Evolutionary conservation across 495 filamentous ascomycete species (phyloP).

Genomic region (Penicillium cosmopolitanum): DNA sequence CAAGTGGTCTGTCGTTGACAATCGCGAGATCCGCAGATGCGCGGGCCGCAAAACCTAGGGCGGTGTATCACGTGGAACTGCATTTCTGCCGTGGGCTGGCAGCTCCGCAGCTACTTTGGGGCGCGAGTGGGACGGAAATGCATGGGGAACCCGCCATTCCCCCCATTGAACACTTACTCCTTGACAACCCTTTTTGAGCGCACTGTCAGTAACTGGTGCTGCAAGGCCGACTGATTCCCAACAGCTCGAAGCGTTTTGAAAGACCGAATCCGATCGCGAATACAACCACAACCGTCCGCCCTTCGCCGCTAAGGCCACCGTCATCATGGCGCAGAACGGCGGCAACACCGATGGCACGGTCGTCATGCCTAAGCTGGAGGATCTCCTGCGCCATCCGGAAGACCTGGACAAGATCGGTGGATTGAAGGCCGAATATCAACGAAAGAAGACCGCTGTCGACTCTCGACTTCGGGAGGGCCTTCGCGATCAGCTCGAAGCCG

Average conservation of each 20-base stretch:
- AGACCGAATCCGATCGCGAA: constrained; percentile 1
- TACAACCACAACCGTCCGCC: constrained; percentile 8
- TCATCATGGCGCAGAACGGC: constrained; percentile 42
- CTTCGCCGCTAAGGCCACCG: constrained; percentile 10
- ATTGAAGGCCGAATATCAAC: constrained; percentile 88
- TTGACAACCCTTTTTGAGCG: not conserved
- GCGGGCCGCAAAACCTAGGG: constrained; percentile 27
- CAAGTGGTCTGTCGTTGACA: not conserved
- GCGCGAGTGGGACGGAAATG: constrained; percentile 6
- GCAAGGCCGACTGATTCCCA: not conserved
- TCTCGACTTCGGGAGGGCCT: constrained; percentile 84
- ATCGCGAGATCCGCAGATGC: constrained; percentile 2
- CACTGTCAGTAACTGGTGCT: not conserved
- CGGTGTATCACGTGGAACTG: constrained; percentile 30
- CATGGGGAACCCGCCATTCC: not conserved
- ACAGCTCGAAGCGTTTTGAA: not conserved
- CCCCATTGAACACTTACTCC: not conserved
- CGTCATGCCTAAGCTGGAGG: constrained; percentile 51
- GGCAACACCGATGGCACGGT: constrained; percentile 44
- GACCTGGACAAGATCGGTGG: constrained; percentile 94
- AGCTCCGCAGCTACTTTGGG: constrained; percentile 26
- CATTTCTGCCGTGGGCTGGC: constrained; percentile 27
- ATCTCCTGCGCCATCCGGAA: constrained; percentile 66
- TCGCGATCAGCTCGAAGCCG: constrained; percentile 87
- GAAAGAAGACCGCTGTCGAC: constrained; percentile 92